A percentile compares a stretch with the other conserved stretches of the same genome.
phyloP scores from a whole-genome alignment of 371 early-diverging fungal species.

The Mucor saturninus region DNA sequence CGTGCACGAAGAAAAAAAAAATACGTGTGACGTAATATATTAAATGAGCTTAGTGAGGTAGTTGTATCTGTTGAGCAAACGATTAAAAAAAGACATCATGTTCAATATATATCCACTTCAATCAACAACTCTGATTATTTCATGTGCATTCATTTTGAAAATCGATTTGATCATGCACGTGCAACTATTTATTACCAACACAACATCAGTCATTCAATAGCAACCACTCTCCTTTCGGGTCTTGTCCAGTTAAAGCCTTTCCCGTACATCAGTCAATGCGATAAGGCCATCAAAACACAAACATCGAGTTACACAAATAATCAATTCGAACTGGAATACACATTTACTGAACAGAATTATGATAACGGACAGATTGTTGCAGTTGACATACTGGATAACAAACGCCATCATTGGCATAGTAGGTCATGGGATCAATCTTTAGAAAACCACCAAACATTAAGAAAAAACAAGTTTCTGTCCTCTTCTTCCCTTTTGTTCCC shows the following conservation, averaged over 20 bases:
- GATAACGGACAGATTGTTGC: constrained; percentile 2
- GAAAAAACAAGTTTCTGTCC: constrained; percentile 34
- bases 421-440: constrained; percentile 39
- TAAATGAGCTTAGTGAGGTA: neutral
- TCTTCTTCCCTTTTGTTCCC: constrained; percentile 26
- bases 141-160: constrained; percentile 11
- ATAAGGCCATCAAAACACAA: constrained; percentile 5
- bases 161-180: constrained; percentile 23
- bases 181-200: constrained; percentile 32
- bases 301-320: neutral
- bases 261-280: constrained; percentile 14
- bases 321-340: constrained; percentile 14
- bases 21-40: neutral
- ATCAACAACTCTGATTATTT: constrained; percentile 5
- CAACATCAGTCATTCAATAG: neutral
- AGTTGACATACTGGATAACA: constrained; percentile 15
- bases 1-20: neutral
- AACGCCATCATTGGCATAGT: constrained; percentile 20
- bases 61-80: constrained; percentile 11
- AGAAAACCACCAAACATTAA: constrained; percentile 12
- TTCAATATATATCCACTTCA: constrained; percentile 15
- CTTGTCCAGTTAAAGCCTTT: constrained; percentile 2
- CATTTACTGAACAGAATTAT: constrained; percentile 7
- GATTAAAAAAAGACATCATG: constrained; percentile 3
- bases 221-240: neutral